These are phyloP conservation scores for Termitomyces sp. DNA, from an alignment of 768 basidiomycete species.

Conservation along the genomic window DNA sequence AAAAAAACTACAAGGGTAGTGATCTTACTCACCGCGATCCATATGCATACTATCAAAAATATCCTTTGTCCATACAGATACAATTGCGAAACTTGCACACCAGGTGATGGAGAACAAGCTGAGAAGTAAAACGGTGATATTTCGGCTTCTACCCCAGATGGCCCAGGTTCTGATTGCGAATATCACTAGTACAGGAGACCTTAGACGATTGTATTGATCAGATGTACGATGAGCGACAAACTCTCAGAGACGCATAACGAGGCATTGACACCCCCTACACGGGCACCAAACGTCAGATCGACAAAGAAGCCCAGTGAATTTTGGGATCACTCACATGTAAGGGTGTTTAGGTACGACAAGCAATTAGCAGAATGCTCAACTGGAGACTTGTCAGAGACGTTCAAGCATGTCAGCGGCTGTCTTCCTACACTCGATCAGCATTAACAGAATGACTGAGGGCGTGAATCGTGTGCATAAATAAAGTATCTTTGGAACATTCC, in stretches of 20 bases:
- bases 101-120: background rate
- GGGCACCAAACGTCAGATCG: background rate
- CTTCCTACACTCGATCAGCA: background rate
- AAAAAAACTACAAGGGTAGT: no score
- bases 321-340: no score
- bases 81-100: background rate
- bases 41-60: no score
- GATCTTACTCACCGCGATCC: no score
- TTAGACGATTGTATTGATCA: background rate
- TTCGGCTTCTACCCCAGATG: background rate
- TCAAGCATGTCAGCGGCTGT: background rate
- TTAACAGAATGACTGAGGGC: background rate
- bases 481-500: background rate
- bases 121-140: background rate
- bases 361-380: background rate
- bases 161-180: conserved; percentile 6
- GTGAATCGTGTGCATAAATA: background rate
- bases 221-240: background rate
- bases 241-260: background rate
- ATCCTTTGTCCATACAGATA: background rate
- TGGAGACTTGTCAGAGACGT: background rate
- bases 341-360: background rate
- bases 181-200: background rate
- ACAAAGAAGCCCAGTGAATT: background rate
- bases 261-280: background rate